These are phyloP conservation scores for Colletotrichum siamense DNA, from an alignment of 2,329 filamentous ascomycete species.

Conservation along the genomic window DNA sequence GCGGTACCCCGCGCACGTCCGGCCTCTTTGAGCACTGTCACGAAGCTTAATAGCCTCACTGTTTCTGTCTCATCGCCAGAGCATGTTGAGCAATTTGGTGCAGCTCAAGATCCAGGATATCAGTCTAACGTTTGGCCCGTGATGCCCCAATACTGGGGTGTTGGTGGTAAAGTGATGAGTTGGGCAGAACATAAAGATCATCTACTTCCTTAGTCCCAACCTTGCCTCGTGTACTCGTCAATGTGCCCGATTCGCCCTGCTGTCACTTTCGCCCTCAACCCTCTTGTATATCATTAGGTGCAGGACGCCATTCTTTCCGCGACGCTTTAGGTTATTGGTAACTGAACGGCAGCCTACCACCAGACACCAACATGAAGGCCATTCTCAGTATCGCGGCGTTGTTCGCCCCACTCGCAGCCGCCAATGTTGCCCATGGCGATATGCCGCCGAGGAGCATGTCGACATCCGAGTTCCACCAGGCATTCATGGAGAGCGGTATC, in stretches of 20 bases:
- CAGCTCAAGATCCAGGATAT: neutral
- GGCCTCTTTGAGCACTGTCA: neutral
- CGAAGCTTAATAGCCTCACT: neutral
- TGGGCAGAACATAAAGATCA: neutral
- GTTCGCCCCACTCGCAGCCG: neutral
- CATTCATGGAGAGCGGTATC: constrained; percentile 29
- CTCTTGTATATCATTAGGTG: neutral
- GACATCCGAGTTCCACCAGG: constrained; percentile 29
- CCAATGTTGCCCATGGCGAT: neutral
- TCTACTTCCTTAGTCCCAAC: neutral
- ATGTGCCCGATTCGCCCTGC: neutral
- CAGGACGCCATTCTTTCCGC: neutral
- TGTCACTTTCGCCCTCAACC: no score
- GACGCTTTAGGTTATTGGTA: neutral
- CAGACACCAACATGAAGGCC: neutral
- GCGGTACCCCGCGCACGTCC: constrained; percentile 7
- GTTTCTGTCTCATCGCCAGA: constrained; percentile 10
- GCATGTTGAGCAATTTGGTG: neutral
- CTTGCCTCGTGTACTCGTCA: neutral
- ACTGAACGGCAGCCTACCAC: neutral
- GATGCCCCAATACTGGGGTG: neutral
- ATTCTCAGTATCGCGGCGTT: neutral
- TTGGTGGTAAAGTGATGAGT: neutral
- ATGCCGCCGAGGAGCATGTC: constrained; percentile 23
- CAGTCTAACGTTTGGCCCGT: neutral